Evolutionary conservation across 257 asterid genomes (phyloP), one percentile per base, ranked within the genome.

Genomic region (Primulina tabacum): DNA sequence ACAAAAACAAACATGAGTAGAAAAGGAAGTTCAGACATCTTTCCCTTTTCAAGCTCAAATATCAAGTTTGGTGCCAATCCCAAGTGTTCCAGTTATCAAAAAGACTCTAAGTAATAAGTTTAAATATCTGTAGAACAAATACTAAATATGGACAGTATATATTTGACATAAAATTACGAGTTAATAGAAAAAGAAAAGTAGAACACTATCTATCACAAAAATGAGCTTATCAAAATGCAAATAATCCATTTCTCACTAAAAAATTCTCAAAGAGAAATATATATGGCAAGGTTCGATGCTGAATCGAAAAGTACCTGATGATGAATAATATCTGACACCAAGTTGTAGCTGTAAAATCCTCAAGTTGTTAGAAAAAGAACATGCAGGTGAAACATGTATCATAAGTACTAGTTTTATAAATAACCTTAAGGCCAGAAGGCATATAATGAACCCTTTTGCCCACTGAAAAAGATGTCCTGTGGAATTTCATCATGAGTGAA

Each of bases 321-420:
- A 87, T 60, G 97, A 90, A 79, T 82, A 87, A 82, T 68, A 73
- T 67, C 96, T 87, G 69, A 82, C 71, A 64, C 90, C 87, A 72
- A 53, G 69, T 72, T 66, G 86, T 70, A 83, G 75, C 96, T 93
- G 95, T 80, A 82, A 82, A 75, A 80, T 69, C 50, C 80, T 52
- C 62, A 83, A 26, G 52, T 30, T 74, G 73, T 88, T 64, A 78
- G 71, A 72, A 73, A 69, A 75, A n/a, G 66, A 28, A 53, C 8
- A 50, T 52, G 16, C 52, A 50, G 62, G 59, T 66, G 63, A 67
- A 75, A 64, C 28, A 40, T 47, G 52, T 24, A 71, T 57, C 59
- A 64, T 40, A 9, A 47, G 58, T 32, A 40, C 17, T 50, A 43
- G 50, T 72, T 73, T 47, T 35, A 37, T 33, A 61, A 76, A 95